Evolutionary conservation across 2,329 filamentous ascomycete species (phyloP), one percentile per base, ranked within the genome.

Genomic region (Talaromyces atroroseus): DNA sequence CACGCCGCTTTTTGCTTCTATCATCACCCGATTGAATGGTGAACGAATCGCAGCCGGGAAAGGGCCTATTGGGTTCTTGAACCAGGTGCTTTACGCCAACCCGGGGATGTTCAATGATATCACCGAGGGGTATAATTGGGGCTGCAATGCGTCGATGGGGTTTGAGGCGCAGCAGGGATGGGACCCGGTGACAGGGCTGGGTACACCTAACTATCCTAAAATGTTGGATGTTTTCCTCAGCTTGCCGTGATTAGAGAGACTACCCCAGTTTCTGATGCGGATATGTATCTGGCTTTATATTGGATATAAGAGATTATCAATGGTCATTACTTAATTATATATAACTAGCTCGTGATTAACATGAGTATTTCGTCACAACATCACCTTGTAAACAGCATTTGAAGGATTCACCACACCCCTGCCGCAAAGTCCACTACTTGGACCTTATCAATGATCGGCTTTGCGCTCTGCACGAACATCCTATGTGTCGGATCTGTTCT

Each of bases 1-100:
- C 0, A 70, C 81, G 0, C 86, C 86, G 0, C 72, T 82, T 0
- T 81, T 83, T 23, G 80, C 82, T 0, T 80, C 76, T 6, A 75
- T 88, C 49, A 72, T 88, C 36, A 75, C 80, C 1, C 75, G 87
- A 4, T 69, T 88, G 55, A 88, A 88, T 62, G 84, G 87, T 62
- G 81, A 80, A 0, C 73, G 82, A 34, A 68, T 86, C n/a, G 68
- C 75, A 0, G 71, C 68, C 5, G 79, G 80, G 3, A 78, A 80
- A 65, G 64, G 75, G 0, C 67, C 75, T 0, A 68, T 85, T 44
- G 83, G 83, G 0, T 85, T 82, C 71, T 59, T 85, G 49, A 85
- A 85, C 62, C 82, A 82, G 0, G 83, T 80, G 78, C 64, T 85
- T 3, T 86, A 85, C 64, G 66, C 32, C 21, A 20, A 57, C 29